Evolutionary conservation across 2,329 filamentous ascomycete genomes (phyloP).

Genomic region (Kalaharituber pfeilii): DNA sequence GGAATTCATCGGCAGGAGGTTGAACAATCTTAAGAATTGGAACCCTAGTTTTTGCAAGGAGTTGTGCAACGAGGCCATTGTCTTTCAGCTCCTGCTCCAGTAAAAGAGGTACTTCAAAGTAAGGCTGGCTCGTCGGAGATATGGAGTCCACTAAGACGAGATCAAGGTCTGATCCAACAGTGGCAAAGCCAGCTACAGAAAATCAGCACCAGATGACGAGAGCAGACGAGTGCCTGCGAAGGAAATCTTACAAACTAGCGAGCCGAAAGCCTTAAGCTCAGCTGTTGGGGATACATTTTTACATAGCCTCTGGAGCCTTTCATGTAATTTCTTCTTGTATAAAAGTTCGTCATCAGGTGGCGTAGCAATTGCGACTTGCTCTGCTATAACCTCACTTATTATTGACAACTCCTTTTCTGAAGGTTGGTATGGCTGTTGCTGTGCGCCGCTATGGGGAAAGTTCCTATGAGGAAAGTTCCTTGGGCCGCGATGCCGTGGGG

Average conservation of each 20-base stretch:
- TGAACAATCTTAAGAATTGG: slow-evolving; percentile 67
- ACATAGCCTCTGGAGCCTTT: slow-evolving; percentile 19
- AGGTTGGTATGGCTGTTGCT: slow-evolving; percentile 7
- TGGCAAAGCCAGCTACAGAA: slow-evolving; percentile 52
- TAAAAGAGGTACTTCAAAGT: slow-evolving; percentile 43
- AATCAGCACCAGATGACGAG: slow-evolving; percentile 2
- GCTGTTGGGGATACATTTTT: slow-evolving; percentile 17
- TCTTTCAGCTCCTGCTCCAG: slow-evolving; percentile 60
- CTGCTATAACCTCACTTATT: slow-evolving; percentile 11
- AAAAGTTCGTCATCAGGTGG: slow-evolving; percentile 9
- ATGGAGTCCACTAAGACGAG: slow-evolving; percentile 42
- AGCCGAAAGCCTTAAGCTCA: slow-evolving; percentile 21
- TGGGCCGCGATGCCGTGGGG: neutral
- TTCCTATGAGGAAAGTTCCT: neutral
- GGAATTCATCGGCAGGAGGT: slow-evolving; percentile 13
- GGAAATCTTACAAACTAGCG: slow-evolving; percentile 19
- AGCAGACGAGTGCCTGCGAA: neutral
- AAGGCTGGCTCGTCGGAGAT: slow-evolving; percentile 10
- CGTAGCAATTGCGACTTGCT: slow-evolving; percentile 11
- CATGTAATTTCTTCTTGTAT: slow-evolving; percentile 18
- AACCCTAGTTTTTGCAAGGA: slow-evolving; percentile 62
- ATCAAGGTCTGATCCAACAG: slow-evolving; percentile 80
- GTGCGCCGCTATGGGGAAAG: neutral
- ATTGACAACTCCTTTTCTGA: slow-evolving; percentile 8
- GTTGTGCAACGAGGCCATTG: slow-evolving; percentile 53